Percentiles rank a stretch among this genome's conserved stretches.
Conservation (phyloP, 2,329 filamentous ascomycete genomes). For the Gaeumannomyces tritici region DNA sequence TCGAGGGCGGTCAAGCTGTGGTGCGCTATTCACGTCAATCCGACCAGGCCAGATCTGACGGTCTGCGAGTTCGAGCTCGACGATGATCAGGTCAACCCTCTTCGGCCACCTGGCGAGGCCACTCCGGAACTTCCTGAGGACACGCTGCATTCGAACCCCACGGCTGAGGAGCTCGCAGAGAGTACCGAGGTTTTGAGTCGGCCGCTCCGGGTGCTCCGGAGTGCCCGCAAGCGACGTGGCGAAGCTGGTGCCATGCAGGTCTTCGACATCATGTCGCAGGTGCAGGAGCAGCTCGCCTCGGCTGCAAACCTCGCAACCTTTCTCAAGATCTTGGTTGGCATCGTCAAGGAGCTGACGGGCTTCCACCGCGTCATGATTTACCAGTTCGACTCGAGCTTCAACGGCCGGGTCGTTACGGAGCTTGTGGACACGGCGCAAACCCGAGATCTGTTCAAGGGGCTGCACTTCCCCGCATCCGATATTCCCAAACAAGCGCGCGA, state of each 20-base stretch:
- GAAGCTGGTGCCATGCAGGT: slow-evolving; percentile 82
- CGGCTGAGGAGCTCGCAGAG: slow-evolving; percentile 61
- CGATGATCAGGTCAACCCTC: slow-evolving; percentile 60
- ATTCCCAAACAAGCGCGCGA: slow-evolving; percentile 80
- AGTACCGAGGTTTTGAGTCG: slow-evolving; percentile 69
- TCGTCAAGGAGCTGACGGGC: slow-evolving; percentile 81
- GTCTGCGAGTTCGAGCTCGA: slow-evolving; percentile 87
- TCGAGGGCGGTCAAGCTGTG: slow-evolving; percentile 59
- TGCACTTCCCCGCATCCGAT: slow-evolving; percentile 82
- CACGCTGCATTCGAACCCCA: slow-evolving; percentile 64
- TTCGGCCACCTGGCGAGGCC: slow-evolving; percentile 51
- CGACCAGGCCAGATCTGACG: slow-evolving; percentile 57
- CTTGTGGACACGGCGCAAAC: slow-evolving; percentile 72
- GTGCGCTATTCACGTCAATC: slow-evolving; percentile 76
- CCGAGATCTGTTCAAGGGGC: slow-evolving; percentile 74
- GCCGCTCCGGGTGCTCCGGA: slow-evolving; percentile 67
- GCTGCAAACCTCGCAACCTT: slow-evolving; percentile 63
- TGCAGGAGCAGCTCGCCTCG: slow-evolving; percentile 75
- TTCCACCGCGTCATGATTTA: slow-evolving; percentile 93
- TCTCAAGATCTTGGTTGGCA: slow-evolving; percentile 71
- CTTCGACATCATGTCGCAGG: slow-evolving; percentile 85
- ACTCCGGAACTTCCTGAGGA: slow-evolving; percentile 60
- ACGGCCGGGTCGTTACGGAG: slow-evolving; percentile 81
- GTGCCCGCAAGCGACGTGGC: slow-evolving; percentile 63
- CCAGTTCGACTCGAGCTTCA: slow-evolving; percentile 75